Base-by-base conservation (phyloP, 1,284 basidiomycete genomes). In the Austropuccinia psidii region DNA sequence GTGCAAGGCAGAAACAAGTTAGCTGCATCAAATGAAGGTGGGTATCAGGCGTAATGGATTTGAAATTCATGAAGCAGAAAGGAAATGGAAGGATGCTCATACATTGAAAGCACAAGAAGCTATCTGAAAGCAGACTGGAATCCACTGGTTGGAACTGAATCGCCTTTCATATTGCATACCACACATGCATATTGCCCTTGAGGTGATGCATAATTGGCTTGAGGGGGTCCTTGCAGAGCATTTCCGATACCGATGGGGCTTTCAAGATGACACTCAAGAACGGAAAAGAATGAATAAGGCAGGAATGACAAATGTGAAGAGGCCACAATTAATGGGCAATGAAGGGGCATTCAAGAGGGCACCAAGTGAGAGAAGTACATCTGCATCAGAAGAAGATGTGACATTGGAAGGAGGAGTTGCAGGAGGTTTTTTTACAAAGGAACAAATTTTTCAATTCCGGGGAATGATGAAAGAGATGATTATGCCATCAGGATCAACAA, bases 181-280 rank as follows among this genome's bases (percentile, higher is more conserved):
- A 13, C 15, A 11, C 13, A 19, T 21, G 17, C 2, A 50, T n/a
- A 31, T 43, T 68, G 65, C 17, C 1, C 65, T 68, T n/a, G 47
- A 47, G 8, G 24, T 66, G 2, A 33, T 66, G 43, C 62, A 65
- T 21, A 65, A 50, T 65, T 67, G 49, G 65, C 49, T 37, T 37
- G 49, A 67, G 39, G 65, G 49, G 2, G 21, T 55, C 19, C 24
- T 57, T 5, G 31, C 24, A 19, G 13, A 37, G 15, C 50, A 68
- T 15, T 67, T 45, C 27, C 21, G 49, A 33, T 17, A 52, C 13
- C 13, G 49, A 37, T 54, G 64, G 64, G 2, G 19, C 3, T 66
- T 52, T 37, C n/a, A n/a, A n/a, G n/a, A n/a, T n/a, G n/a, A n/a
- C 52, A 68, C 55, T 11, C 11, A n/a, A n/a, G 43, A 11, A 11